These are phyloP conservation scores for Pyrus pyrifolia DNA, from an alignment of 306 rosid species.

Conservation along the genomic window DNA sequence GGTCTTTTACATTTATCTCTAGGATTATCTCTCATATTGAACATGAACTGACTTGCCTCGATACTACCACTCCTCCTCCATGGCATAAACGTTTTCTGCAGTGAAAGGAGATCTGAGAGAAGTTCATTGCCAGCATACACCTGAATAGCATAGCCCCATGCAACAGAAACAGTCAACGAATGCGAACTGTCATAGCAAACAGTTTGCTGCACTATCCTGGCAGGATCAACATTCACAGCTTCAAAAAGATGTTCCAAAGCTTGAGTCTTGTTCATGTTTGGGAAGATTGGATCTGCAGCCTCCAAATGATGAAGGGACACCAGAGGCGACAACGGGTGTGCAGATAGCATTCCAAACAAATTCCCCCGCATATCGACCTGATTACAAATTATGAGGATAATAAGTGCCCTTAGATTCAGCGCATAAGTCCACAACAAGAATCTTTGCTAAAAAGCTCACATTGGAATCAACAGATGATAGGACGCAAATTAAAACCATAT, in stretches of 20 bases:
- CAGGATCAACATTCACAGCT: slow-evolving; percentile 70
- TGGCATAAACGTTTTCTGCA: slow-evolving; percentile 60
- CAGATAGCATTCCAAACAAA: slow-evolving; percentile 72
- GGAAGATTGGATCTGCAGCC: slow-evolving; percentile 64
- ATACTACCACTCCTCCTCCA: slow-evolving; percentile 60
- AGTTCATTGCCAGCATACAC: slow-evolving; percentile 58
- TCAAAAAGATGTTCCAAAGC: slow-evolving; percentile 59
- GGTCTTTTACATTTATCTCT: slow-evolving; percentile 74
- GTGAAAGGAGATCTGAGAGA: slow-evolving; percentile 63
- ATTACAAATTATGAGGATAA: neutral
- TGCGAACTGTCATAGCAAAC: slow-evolving; percentile 67
- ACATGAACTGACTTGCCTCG: slow-evolving; percentile 48
- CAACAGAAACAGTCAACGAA: slow-evolving; percentile 66
- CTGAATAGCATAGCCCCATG: slow-evolving; percentile 83
- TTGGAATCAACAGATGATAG: neutral
- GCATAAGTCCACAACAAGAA: neutral
- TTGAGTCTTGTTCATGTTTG: slow-evolving; percentile 49
- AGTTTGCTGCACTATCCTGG: slow-evolving; percentile 69
- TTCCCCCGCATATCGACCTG: slow-evolving; percentile 92
- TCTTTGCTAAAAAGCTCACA: neutral
- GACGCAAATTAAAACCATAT: neutral
- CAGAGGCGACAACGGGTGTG: slow-evolving; percentile 76
- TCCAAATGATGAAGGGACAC: slow-evolving; percentile 93
- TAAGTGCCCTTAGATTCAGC: neutral
- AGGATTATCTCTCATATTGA: slow-evolving; percentile 54